These are phyloP conservation scores for Penicillium brasilianum DNA, from an alignment of 2,329 filamentous ascomycete genomes.

Conservation along the genomic window DNA sequence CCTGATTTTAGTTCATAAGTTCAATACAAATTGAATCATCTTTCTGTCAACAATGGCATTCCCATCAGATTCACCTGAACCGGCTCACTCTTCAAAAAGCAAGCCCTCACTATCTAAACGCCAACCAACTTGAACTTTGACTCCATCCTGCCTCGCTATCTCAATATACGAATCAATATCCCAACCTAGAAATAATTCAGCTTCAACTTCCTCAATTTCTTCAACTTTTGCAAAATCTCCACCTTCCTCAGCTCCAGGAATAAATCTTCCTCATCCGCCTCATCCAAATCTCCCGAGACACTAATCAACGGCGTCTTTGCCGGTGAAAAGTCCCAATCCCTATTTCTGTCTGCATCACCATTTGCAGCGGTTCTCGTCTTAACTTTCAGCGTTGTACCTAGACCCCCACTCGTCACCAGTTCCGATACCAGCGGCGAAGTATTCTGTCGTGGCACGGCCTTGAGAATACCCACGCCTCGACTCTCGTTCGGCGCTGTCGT, in stretches of 20 bases:
- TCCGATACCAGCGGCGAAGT: slow-evolving; percentile 14
- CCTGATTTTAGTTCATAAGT: background rate
- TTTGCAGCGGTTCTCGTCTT: slow-evolving; percentile 21
- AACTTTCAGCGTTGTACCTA: slow-evolving; percentile 10
- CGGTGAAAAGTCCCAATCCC: slow-evolving; percentile 18
- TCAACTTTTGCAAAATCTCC: slow-evolving; percentile 43
- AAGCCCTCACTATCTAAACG: background rate
- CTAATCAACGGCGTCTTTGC: slow-evolving; percentile 25
- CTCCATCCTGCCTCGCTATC: background rate
- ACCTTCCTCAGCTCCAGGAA: slow-evolving; percentile 42
- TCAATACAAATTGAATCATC: background rate
- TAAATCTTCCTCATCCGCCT: slow-evolving; percentile 44
- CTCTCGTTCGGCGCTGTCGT: background rate
- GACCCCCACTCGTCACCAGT: slow-evolving; percentile 15
- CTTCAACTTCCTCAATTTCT: slow-evolving; percentile 36
- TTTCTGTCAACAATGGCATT: background rate
- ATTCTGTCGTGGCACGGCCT: background rate
- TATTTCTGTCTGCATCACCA: slow-evolving; percentile 2
- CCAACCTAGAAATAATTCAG: slow-evolving; percentile 22
- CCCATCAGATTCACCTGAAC: background rate
- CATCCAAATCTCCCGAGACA: slow-evolving; percentile 37
- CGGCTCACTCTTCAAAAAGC: background rate
- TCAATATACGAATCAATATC: background rate
- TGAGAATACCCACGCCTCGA: background rate
- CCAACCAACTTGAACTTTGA: background rate